Conservation (phyloP, 2,329 filamentous ascomycete genomes). For the Phialemonium atrogriseum region DNA sequence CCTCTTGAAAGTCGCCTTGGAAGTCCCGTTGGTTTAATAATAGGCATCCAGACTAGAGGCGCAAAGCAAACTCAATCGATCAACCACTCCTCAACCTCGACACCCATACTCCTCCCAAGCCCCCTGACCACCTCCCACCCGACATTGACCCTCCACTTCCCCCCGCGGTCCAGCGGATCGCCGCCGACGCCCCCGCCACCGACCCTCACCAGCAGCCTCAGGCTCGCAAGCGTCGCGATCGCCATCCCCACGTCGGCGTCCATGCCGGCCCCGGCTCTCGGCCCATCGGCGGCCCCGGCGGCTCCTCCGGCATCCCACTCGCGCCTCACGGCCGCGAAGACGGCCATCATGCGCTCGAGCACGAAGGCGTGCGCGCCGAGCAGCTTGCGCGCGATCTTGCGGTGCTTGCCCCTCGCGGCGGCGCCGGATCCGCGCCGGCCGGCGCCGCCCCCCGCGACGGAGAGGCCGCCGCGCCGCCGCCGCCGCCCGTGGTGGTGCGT, state of each 20-base stretch:
- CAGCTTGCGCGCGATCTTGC: conserved; percentile 69
- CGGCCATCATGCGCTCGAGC: conserved; percentile 69
- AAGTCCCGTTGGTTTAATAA: not conserved
- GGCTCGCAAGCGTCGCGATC: conserved; percentile 63
- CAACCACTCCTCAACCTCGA: conserved; percentile 74
- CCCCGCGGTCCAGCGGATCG: conserved; percentile 60
- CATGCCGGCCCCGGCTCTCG: conserved; percentile 20
- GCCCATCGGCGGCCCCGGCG: conserved; percentile 21
- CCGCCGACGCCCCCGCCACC: conserved; percentile 38
- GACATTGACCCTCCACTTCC: conserved; percentile 71
- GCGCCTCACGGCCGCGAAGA: conserved; percentile 58
- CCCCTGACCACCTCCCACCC: conserved; percentile 68
- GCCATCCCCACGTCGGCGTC: conserved; percentile 54
- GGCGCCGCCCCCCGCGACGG: conserved; percentile 18
- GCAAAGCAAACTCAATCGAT: conserved; percentile 42
- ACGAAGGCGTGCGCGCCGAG: conserved; percentile 71
- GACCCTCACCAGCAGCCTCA: conserved; percentile 61
- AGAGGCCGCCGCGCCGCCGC: conserved; percentile 40
- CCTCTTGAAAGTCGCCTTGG: too few species aligned
- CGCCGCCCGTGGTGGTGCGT: conserved; percentile 52
- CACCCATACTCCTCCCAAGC: conserved; percentile 63
- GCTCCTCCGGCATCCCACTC: conserved; percentile 36
- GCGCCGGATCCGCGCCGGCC: conserved; percentile 20
- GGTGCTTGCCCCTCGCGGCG: conserved; percentile 50
- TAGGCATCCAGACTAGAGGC: not conserved